These are phyloP conservation scores for Rubus idaeus DNA, from an alignment of 306 rosid species.

Conservation along the genomic window DNA sequence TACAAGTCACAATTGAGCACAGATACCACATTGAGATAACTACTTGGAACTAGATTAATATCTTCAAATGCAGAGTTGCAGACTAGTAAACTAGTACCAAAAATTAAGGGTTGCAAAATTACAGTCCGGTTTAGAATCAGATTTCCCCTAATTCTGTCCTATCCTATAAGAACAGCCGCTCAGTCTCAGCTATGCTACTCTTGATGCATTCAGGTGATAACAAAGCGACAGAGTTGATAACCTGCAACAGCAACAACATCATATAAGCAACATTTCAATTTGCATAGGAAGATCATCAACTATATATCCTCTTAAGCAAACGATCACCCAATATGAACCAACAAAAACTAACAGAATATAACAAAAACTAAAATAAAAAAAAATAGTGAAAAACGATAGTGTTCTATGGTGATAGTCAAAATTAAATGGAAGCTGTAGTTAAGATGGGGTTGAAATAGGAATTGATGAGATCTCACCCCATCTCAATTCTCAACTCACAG, in stretches of 20 bases:
- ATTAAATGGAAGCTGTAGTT: no score
- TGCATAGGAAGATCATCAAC: not conserved
- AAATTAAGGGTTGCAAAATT: slow-evolving; percentile 12
- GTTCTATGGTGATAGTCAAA: no score
- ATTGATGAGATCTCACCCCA: not conserved
- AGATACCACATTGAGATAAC: not conserved
- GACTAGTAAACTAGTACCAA: not conserved
- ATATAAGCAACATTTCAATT: not conserved
- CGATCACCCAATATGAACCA: not conserved
- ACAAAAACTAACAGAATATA: not conserved
- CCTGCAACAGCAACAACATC: slow-evolving; percentile 47
- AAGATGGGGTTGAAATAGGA: not conserved
- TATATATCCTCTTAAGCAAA: not conserved
- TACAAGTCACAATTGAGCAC: not conserved
- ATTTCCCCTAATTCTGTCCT: slow-evolving; percentile 20
- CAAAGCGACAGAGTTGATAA: slow-evolving; percentile 71
- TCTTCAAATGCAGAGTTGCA: not conserved
- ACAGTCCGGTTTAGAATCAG: slow-evolving; percentile 30
- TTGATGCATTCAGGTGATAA: slow-evolving; percentile 45
- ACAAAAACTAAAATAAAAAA: not conserved
- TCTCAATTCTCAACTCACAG: not conserved
- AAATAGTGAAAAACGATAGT: no score
- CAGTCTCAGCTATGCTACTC: slow-evolving; percentile 15
- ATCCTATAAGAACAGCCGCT: slow-evolving; percentile 15
- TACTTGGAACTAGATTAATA: not conserved